Evolutionary conservation across 2,329 filamentous ascomycete genomes (phyloP).

Genomic region (Cladophialophora yegresii): DNA sequence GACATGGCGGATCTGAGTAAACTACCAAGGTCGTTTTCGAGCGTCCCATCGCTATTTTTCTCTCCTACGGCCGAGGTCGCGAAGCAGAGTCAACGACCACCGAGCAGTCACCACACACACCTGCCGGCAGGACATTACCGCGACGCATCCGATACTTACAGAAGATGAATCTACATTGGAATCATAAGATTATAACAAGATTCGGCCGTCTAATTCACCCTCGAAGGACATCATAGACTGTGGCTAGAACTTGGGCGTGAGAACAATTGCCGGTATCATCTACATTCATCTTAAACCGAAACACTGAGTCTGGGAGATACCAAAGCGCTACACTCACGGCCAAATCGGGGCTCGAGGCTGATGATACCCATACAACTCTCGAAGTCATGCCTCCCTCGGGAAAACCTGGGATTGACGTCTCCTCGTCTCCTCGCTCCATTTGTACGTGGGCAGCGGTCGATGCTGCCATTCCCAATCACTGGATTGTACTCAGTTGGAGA

Average conservation of each 20-base stretch:
- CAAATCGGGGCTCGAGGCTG: not conserved
- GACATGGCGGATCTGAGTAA: conserved; percentile 39
- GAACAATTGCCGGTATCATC: not conserved
- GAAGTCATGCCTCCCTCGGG: not conserved
- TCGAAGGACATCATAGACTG: not conserved
- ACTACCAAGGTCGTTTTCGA: conserved; percentile 33
- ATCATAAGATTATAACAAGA: conserved; percentile 1
- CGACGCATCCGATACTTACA: conserved; percentile 30
- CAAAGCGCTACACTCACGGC: not conserved
- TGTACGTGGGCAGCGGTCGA: not conserved
- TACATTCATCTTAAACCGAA: not conserved
- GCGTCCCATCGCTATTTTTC: conserved; percentile 75
- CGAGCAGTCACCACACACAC: conserved; percentile 32
- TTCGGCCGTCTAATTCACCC: not conserved
- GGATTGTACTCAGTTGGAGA: not conserved
- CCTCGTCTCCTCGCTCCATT: not conserved
- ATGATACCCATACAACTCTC: not conserved
- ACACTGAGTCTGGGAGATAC: not conserved
- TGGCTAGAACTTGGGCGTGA: not conserved
- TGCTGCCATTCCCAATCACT: not conserved
- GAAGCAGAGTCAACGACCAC: conserved; percentile 31
- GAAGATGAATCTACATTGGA: conserved; percentile 12
- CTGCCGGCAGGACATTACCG: conserved; percentile 36
- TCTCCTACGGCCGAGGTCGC: conserved; percentile 72
- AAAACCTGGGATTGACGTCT: not conserved